These are phyloP conservation scores for Wickerhamomyces subpelliculosus DNA, from an alignment of 805 yeast species.

Conservation along the genomic window DNA sequence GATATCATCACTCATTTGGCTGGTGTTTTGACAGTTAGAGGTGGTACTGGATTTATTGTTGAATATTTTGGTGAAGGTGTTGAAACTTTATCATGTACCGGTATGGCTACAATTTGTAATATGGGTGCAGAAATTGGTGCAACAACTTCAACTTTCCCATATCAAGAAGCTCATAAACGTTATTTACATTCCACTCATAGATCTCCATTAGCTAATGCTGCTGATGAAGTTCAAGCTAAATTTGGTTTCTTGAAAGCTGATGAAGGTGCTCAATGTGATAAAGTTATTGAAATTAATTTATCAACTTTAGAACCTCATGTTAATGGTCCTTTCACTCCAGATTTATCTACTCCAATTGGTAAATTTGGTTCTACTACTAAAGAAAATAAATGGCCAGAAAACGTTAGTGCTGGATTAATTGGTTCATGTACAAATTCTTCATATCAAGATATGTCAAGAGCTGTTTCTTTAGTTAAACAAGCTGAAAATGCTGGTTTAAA, in stretches of 20 bases:
- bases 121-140: conserved; percentile 99
- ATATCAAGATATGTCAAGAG: conserved; percentile 97
- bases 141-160: conserved; percentile 96
- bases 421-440: conserved; percentile 99
- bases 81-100: conserved; percentile 82
- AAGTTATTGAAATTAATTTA: conserved; percentile 85
- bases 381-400: conserved; percentile 78
- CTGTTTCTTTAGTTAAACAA: conserved; percentile 82
- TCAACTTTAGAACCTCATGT: conserved; percentile 86
- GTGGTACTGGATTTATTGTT: conserved; percentile 95
- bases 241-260: conserved; percentile 74
- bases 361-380: conserved; percentile 66
- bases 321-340: conserved; percentile 98
- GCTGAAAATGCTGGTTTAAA: conserved; percentile 82
- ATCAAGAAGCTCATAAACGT: conserved; percentile 69
- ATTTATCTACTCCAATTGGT: conserved; percentile 88
- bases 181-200: conserved; percentile 83
- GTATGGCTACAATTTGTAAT: conserved; percentile 99
- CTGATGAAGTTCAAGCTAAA: conserved; percentile 49
- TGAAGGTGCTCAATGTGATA: conserved; percentile 83
- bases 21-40: conserved; percentile 89
- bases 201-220: conserved; percentile 75
- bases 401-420: conserved; percentile 86
- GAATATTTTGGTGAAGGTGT: conserved; percentile 98
- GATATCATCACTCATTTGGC: conserved; percentile 92